Evolutionary conservation across 768 basidiomycete species (phyloP).

Genomic region (Serendipita sp.): DNA sequence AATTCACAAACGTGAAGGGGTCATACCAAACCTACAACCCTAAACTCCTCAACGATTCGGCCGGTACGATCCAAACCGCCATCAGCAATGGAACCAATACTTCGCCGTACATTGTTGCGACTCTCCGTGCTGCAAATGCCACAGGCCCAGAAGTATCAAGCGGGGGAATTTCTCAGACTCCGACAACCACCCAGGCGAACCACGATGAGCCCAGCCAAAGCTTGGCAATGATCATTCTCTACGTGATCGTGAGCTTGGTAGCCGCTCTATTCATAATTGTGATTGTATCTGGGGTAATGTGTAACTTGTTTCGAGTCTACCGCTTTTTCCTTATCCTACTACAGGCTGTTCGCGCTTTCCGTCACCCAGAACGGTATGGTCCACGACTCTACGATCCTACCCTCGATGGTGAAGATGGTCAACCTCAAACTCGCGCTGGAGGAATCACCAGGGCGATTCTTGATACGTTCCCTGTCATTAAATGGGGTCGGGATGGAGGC

Average conservation of each 20-base stretch:
- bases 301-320: background rate
- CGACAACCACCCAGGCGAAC: background rate
- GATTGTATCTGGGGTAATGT: constrained; percentile 63
- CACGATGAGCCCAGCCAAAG: constrained; percentile 28
- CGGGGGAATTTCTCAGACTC: background rate
- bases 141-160: constrained; percentile 22
- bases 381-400: constrained; percentile 33
- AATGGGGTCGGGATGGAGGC: constrained; percentile 36
- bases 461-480: constrained; percentile 89
- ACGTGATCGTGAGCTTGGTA: constrained; percentile 79
- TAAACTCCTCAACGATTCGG: constrained; percentile 38
- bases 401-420: constrained; percentile 24
- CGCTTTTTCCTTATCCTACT: constrained; percentile 7
- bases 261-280: constrained; percentile 72
- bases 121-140: constrained; percentile 47
- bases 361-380: constrained; percentile 85
- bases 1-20: constrained; percentile 35
- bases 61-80: constrained; percentile 23
- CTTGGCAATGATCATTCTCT: constrained; percentile 76
- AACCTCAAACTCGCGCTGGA: constrained; percentile 47
- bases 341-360: constrained; percentile 63
- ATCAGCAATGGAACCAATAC: constrained; percentile 26
- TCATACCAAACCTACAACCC: constrained; percentile 45
- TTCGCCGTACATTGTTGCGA: constrained; percentile 47
- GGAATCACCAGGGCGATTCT: constrained; percentile 85